phyloP scores from a whole-genome alignment of 2,329 filamentous ascomycete genomes.

The Trichoderma citrinoviride region DNA sequence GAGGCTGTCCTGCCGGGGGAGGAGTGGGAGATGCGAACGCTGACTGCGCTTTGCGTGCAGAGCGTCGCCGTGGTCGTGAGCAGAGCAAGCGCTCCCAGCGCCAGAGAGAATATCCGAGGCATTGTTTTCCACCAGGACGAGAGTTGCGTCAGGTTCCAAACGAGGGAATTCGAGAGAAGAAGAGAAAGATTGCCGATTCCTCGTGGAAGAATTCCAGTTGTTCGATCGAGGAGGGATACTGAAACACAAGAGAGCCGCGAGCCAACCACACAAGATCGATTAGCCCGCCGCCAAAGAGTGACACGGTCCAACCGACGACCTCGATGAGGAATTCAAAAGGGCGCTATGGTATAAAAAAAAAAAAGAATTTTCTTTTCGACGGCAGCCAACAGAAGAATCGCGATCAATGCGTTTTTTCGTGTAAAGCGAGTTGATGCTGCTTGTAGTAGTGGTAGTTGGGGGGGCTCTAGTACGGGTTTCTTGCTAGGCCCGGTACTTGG shows the following conservation, averaged over 20 bases:
- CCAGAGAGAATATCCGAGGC: constrained; percentile 2
- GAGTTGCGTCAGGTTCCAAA: background rate
- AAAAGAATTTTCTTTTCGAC: background rate
- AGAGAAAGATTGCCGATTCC: constrained; percentile 7
- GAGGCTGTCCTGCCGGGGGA: constrained; percentile 25
- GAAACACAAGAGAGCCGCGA: constrained; percentile 1
- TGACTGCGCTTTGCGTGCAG: constrained; percentile 25
- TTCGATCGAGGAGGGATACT: background rate
- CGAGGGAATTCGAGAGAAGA: background rate
- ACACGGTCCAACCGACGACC: background rate
- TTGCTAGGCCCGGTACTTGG: constrained; percentile 7
- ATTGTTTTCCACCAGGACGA: background rate
- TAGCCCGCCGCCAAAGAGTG: background rate
- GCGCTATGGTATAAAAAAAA: background rate
- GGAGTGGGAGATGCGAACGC: constrained; percentile 15
- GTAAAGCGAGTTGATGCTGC: background rate
- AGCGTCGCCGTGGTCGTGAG: constrained; percentile 24
- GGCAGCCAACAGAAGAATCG: background rate
- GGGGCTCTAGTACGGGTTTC: background rate
- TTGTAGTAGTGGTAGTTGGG: background rate
- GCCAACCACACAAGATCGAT: background rate
- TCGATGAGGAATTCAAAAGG: background rate
- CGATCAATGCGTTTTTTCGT: too few species aligned
- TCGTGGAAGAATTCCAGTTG: constrained; percentile 1
- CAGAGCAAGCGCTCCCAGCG: constrained; percentile 24